Conservation (phyloP, 176 grass and related monocot species). For the Chrysopogon serrulatus region DNA sequence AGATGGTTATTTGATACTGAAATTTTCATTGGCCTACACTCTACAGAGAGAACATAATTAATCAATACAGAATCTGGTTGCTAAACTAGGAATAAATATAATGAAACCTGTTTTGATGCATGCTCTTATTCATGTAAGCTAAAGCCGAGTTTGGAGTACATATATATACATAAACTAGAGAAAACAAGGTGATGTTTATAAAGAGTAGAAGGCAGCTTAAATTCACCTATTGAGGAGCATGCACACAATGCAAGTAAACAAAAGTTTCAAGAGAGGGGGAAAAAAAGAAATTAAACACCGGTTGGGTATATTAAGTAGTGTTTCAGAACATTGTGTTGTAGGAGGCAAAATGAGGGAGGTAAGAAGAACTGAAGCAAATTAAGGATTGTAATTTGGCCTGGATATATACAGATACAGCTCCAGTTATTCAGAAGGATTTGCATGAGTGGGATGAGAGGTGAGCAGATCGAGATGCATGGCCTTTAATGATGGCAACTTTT, state of each 20-base stretch:
- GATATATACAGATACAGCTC: not conserved
- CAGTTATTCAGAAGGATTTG: not conserved
- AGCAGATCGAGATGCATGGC: not conserved
- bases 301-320: not conserved
- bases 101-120: not conserved
- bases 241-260: not conserved
- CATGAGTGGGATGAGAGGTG: not conserved
- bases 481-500: constrained; percentile 38
- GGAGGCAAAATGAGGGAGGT: not conserved
- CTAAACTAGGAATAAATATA: not conserved
- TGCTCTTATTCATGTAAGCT: not conserved
- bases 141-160: not conserved
- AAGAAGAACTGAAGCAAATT: not conserved
- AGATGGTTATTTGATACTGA: not conserved
- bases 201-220: not conserved
- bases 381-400: not conserved
- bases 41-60: not conserved
- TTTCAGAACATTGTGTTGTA: not conserved
- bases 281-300: not conserved
- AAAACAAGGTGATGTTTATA: not conserved
- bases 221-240: not conserved
- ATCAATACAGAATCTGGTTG: not conserved
- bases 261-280: not conserved
- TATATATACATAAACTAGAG: not conserved
- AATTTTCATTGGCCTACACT: not conserved